Percentiles rank a stretch among this genome's conserved stretches.
Conservation (phyloP, 768 basidiomycete species). For the Hygrophoropsis aurantiaca region DNA sequence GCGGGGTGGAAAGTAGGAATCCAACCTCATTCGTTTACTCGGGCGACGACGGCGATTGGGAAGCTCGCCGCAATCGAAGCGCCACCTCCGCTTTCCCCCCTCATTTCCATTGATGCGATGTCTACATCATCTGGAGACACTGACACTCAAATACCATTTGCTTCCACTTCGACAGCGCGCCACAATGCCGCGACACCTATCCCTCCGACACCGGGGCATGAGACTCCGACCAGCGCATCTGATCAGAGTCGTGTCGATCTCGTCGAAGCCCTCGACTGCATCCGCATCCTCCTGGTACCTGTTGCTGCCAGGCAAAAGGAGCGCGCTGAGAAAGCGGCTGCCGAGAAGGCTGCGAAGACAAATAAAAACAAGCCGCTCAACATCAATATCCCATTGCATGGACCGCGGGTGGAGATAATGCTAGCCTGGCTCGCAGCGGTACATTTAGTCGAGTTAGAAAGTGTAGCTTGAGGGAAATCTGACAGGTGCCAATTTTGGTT, state of each 20-base stretch:
- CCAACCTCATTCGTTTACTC: conserved; percentile 52
- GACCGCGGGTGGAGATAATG: conserved; percentile 81
- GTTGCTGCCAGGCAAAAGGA: conserved; percentile 64
- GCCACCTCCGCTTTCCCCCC: conserved; percentile 24
- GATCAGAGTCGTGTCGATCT: conserved; percentile 37
- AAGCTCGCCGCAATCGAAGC: conserved; percentile 48
- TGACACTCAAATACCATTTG: conserved; percentile 14
- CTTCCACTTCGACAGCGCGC: conserved; percentile 23
- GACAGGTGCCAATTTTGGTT: no score
- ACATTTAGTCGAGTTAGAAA: conserved; percentile 72
- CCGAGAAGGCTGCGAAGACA: conserved; percentile 45
- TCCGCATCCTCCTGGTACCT: conserved; percentile 72
- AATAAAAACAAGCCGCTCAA: conserved; percentile 59
- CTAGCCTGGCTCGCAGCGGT: conserved; percentile 85
- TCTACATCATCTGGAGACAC: conserved; percentile 24
- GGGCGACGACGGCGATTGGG: conserved; percentile 32
- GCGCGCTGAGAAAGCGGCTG: conserved; percentile 50
- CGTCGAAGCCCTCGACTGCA: conserved; percentile 59
- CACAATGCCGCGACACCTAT: conserved; percentile 14
- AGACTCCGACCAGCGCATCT: conserved; percentile 12
- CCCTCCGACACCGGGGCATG: conserved; percentile 24
- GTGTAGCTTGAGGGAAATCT: conserved; percentile 17
- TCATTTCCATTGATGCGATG: conserved; percentile 19
- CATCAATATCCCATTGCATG: conserved; percentile 83
- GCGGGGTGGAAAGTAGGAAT: conserved; percentile 71